Evolutionary conservation across 306 rosid species (phyloP).

Genomic region (Acacia confusa): DNA sequence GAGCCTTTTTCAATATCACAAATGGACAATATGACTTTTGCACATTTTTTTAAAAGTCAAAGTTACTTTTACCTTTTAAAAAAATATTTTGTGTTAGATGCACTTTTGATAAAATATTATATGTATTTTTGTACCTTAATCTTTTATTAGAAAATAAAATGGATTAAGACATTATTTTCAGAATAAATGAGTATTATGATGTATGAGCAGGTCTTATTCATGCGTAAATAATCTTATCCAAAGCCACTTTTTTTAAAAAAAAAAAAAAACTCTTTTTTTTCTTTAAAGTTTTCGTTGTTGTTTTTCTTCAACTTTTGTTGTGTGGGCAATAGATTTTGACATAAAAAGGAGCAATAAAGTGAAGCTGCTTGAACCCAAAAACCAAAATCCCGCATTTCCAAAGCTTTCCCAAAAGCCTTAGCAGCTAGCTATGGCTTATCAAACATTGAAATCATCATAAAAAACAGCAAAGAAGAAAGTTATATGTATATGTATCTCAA

Average conservation of each 20-base stretch:
- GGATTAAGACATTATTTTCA: no score
- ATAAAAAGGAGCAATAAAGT: slow-evolving; percentile 49
- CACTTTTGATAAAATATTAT: no score
- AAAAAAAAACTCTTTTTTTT: background rate
- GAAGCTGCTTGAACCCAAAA: slow-evolving; percentile 46
- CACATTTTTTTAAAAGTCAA: no score
- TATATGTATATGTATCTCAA: background rate
- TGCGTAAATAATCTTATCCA: slow-evolving; percentile 18
- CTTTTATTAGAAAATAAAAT: no score
- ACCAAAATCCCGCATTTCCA: slow-evolving; percentile 47
- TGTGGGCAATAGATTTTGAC: slow-evolving; percentile 39
- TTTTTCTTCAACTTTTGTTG: background rate
- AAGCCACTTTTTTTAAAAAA: background rate
- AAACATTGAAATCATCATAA: slow-evolving; percentile 15
- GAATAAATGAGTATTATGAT: slow-evolving; percentile 4
- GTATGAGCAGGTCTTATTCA: background rate
- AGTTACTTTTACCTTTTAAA: no score
- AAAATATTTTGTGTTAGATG: no score
- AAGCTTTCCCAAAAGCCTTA: slow-evolving; percentile 30
- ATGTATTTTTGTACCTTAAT: no score
- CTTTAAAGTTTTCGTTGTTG: background rate
- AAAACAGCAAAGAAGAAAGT: background rate
- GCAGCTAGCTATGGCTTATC: background rate
- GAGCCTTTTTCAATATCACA: no score
- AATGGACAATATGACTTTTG: no score